These are phyloP conservation scores for Sphaerulina musiva DNA, from an alignment of 2,329 filamentous ascomycete genomes.

Conservation along the genomic window DNA sequence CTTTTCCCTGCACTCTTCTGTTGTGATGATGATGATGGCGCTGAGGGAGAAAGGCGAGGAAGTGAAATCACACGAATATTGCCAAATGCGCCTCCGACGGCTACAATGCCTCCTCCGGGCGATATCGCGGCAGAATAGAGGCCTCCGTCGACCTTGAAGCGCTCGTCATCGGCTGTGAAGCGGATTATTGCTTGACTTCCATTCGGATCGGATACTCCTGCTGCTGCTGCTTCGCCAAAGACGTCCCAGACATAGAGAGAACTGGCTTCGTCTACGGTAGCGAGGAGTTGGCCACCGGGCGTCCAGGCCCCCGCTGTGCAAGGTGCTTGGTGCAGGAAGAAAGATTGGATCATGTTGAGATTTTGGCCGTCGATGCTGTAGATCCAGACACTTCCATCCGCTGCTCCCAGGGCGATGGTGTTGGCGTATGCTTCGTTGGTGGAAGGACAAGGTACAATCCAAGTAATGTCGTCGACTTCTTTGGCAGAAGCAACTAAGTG, in stretches of 20 bases:
- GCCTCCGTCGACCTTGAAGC: constrained; percentile 86
- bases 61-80: constrained; percentile 79
- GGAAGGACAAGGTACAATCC: constrained; percentile 67
- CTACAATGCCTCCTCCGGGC: constrained; percentile 70
- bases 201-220: constrained; percentile 49
- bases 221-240: constrained; percentile 68
- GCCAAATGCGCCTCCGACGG: constrained; percentile 81
- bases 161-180: constrained; percentile 73
- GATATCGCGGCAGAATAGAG: constrained; percentile 82
- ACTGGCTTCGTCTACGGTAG: constrained; percentile 81
- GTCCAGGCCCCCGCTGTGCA: constrained; percentile 92
- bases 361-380: constrained; percentile 73
- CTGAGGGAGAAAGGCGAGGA: constrained; percentile 51
- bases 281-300: constrained; percentile 75
- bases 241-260: constrained; percentile 91
- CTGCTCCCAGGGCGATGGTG: constrained; percentile 78
- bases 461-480: constrained; percentile 94
- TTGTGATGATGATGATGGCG: constrained; percentile 27
- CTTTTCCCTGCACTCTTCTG: constrained; percentile 43
- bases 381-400: constrained; percentile 91
- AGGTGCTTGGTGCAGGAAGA: constrained; percentile 79
- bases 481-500: constrained; percentile 68
- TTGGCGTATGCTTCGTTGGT: constrained; percentile 60
- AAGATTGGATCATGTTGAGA: constrained; percentile 79
- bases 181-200: constrained; percentile 61